Conservation (phyloP, 306 rosid species). For the Pyrus pyrifolia region DNA sequence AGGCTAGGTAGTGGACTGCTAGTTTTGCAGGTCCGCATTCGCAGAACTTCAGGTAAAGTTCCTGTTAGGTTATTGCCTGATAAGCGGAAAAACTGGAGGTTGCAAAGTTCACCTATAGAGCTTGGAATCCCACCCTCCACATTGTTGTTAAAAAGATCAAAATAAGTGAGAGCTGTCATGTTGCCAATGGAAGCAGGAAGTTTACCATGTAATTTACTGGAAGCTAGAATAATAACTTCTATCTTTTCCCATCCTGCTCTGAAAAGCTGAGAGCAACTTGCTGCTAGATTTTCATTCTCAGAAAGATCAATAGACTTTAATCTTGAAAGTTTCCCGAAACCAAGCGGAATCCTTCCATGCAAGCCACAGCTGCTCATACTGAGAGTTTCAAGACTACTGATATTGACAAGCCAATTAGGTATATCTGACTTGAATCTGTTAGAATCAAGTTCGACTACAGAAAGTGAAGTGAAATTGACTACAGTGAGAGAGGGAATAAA, state of each 20-base stretch:
- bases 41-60: constrained; percentile 28
- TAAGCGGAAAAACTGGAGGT: not conserved
- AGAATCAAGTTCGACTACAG: constrained; percentile 13
- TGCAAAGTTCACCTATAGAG: constrained; percentile 28
- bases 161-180: constrained; percentile 25
- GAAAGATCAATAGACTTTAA: constrained; percentile 18
- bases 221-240: constrained; percentile 10
- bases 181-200: constrained; percentile 38
- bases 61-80: constrained; percentile 25
- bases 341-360: constrained; percentile 45
- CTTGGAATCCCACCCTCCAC: constrained; percentile 32
- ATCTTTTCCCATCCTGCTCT: constrained; percentile 25
- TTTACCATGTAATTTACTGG: constrained; percentile 23
- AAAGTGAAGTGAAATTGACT: constrained; percentile 36
- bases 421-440: constrained; percentile 26
- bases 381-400: constrained; percentile 24
- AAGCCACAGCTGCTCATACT: constrained; percentile 4
- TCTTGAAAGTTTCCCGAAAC: constrained; percentile 22
- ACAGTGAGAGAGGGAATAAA: constrained; percentile 9
- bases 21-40: constrained; percentile 8
- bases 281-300: constrained; percentile 12
- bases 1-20: constrained; percentile 19
- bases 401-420: constrained; percentile 36
- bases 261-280: constrained; percentile 34
- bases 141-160: constrained; percentile 6